Evolutionary conservation across 306 rosid genomes (phyloP), one percentile per base, ranked within the genome.

Genomic region (Rosa persica): DNA sequence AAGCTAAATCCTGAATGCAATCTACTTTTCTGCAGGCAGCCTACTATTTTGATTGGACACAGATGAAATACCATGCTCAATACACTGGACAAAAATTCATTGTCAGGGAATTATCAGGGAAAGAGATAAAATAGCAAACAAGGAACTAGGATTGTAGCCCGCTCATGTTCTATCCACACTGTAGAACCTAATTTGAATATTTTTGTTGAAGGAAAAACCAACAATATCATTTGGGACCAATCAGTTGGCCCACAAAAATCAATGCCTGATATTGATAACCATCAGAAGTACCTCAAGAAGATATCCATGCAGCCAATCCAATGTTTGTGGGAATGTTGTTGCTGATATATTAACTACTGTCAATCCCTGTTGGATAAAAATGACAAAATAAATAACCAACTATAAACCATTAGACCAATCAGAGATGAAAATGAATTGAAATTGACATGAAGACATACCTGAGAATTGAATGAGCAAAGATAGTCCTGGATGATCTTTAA

Each of bases 401-500:
- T 12, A 58, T 54, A 12, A 27, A n/a, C 72, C 61, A 67, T 19
- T 25, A 46, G 20, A 55, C 51, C 75, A 27, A 10, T 19, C 43
- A 77, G 25, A n/a, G 65, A 74, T 55, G 40, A 77, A 77, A 65
- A 66, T 51, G 58, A 62, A 58, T 46, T 48, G 4, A 38, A 51
- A 52, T 39, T 70, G 52, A 48, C 13, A 54, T 61, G 70, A 65
- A 47, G 39, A 61, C 86, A 76, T 83, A 92, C 98, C 96, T 87
- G 96, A 54, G 97, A 90, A 76, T 87, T 88, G 89, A 94, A 94
- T 0, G 97, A 92, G 89, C 97, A 94, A 38, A 94, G 86, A 86
- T 94, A 94, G 82, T 89, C 93, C 84, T 94, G 97, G 78, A 94
- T 89, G 87, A 89, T 94, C 85, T 94, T 94, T 87, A 94, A 80